Evolutionary conservation across 2,329 filamentous ascomycete species (phyloP), one percentile per base, ranked within the genome.

Genomic region (Neocatenulostroma microsporum): DNA sequence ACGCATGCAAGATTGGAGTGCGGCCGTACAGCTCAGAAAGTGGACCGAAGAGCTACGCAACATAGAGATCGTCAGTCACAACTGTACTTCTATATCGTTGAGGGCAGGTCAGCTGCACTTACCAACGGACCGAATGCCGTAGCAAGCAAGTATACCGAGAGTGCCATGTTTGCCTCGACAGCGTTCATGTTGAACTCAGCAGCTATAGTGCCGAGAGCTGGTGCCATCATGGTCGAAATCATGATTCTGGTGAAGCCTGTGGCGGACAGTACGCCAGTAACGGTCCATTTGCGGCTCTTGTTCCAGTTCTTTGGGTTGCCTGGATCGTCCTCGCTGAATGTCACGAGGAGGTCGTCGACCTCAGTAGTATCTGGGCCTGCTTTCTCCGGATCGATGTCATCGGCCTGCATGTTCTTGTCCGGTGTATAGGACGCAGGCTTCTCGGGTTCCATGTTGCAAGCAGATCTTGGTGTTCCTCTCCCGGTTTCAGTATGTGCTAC

Each of bases 281-380:
- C 62, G 15, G 60, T 50, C 66, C 66, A 69, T 48, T 67, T 68
- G 20, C 58, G 51, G 36, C 53, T 56, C 40, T 58, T 58, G 3
- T 53, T 48, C 66, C 66, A 68, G 39, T 68, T 69, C 44, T 67
- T 67, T 1, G 67, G 67, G 34, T 70, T 70, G 17, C 53, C 53
- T 9, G 62, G 63, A 40, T 70, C 67, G 21, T 66, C 55, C n/a
- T n/a, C n/a, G n/a, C n/a, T n/a, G n/a, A n/a, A n/a, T n/a, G n/a
- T n/a, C n/a, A n/a, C n/a, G n/a, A n/a, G n/a, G n/a, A n/a, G n/a
- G n/a, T n/a, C n/a, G n/a, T n/a, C n/a, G n/a, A n/a, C n/a, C n/a
- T n/a, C n/a, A n/a, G n/a, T n/a, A n/a, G n/a, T n/a, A n/a, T n/a
- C n/a, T n/a, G n/a, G n/a, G n/a, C n/a, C n/a, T n/a, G n/a, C n/a